Percentiles rank a stretch among this genome's conserved stretches.
Evolutionary conservation across 805 yeast genomes (phyloP).

Genomic region (Saturnispora halmiae): DNA sequence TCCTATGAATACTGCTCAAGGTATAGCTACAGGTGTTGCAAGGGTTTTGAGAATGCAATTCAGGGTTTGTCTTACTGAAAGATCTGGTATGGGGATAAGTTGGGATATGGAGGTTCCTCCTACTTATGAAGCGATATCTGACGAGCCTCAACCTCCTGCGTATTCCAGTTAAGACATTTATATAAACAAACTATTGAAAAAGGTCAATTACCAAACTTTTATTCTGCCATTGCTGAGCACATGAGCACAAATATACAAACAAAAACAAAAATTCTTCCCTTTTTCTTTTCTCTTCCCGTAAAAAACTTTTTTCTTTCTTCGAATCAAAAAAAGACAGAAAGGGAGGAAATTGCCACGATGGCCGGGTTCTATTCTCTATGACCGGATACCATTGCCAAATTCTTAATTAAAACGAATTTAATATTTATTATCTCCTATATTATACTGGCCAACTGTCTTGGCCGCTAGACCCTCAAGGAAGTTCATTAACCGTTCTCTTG

Average conservation of each 20-base stretch:
- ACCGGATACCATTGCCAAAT: slow-evolving; percentile 62
- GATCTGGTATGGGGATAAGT: slow-evolving; percentile 91
- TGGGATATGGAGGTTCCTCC: slow-evolving; percentile 99
- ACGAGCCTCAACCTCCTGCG: slow-evolving; percentile 70
- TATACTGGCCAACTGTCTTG: slow-evolving; percentile 18
- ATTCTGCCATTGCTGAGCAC: slow-evolving; percentile 5
- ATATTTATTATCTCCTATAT: slow-evolving; percentile 43
- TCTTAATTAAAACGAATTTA: slow-evolving; percentile 23
- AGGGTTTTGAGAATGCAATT: slow-evolving; percentile 93
- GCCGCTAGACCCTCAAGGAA: slow-evolving; percentile 47
- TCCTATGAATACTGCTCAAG: slow-evolving; percentile 32
- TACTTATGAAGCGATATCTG: slow-evolving; percentile 70
- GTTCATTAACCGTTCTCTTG: slow-evolving; percentile 45
- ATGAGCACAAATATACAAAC: too few species aligned
- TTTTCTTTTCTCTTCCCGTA: too few species aligned
- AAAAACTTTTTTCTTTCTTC: slow-evolving; percentile 26
- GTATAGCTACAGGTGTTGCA: slow-evolving; percentile 91
- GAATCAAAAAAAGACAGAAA: slow-evolving; percentile 45
- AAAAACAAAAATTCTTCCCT: neutral
- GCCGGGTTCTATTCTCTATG: slow-evolving; percentile 46
- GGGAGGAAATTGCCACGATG: slow-evolving; percentile 66
- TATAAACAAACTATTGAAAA: neutral
- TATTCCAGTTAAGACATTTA: too few species aligned
- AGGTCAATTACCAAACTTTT: neutral
- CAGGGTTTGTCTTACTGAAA: slow-evolving; percentile 69